Conservation (phyloP, 305 asterid genomes). For the Nicotiana rustica region DNA sequence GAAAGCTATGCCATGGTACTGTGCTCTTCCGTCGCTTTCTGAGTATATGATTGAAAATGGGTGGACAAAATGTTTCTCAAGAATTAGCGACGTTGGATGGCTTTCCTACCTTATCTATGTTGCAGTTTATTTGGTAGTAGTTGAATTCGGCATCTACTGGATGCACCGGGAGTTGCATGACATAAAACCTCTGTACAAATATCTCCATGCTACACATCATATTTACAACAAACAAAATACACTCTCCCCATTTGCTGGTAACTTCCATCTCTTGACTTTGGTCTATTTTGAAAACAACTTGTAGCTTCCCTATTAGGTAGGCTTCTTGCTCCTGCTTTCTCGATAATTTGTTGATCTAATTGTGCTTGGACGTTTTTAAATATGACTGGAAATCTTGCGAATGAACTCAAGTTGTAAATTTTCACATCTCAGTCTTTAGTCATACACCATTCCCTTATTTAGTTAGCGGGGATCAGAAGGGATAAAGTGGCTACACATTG, state of each 20-base stretch:
- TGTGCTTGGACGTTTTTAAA: neutral
- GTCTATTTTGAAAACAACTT: neutral
- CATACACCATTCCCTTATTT: neutral
- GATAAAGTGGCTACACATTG: neutral
- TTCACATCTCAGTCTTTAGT: neutral
- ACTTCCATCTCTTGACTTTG: slow-evolving; percentile 36
- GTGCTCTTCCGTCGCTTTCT: slow-evolving; percentile 76
- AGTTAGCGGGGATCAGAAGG: neutral
- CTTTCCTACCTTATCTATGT: slow-evolving; percentile 56
- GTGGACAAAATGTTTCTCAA: slow-evolving; percentile 79
- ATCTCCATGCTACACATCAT: slow-evolving; percentile 95
- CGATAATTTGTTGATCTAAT: neutral
- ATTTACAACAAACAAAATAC: slow-evolving; percentile 97
- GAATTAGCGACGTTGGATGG: slow-evolving; percentile 78
- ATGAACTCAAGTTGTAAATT: neutral
- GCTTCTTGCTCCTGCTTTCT: neutral
- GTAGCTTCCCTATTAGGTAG: neutral
- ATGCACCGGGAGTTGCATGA: slow-evolving; percentile 96
- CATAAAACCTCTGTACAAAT: slow-evolving; percentile 91
- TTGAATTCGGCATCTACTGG: slow-evolving; percentile 96
- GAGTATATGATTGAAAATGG: slow-evolving; percentile 95
- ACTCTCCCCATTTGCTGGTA: slow-evolving; percentile 98
- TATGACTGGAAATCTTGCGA: neutral
- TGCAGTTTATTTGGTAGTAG: slow-evolving; percentile 67
- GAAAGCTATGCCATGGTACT: slow-evolving; percentile 85